A percentile compares a stretch with the other conserved stretches of the same genome.
These are phyloP conservation scores for Cladobotryum protrusum DNA, from an alignment of 2,329 filamentous ascomycete genomes.

Conservation along the genomic window DNA sequence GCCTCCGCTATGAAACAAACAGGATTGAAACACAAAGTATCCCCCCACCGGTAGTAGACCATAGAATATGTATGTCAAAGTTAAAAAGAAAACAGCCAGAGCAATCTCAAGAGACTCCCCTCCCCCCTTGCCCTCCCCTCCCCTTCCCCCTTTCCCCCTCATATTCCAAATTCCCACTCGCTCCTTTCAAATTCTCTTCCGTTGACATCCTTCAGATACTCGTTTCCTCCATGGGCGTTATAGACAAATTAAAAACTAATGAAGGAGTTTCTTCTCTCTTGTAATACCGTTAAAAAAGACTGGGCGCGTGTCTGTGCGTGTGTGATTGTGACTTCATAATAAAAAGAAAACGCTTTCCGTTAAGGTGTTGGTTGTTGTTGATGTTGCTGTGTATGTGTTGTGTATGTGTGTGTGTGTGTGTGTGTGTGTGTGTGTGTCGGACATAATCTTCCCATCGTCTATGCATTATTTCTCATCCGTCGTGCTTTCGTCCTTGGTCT, in stretches of 20 bases:
- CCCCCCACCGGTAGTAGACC: neutral
- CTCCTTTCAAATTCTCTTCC: neutral
- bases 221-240: too few relatives aligned
- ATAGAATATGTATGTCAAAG: neutral
- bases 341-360: too few relatives aligned
- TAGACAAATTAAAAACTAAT: neutral
- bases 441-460: neutral
- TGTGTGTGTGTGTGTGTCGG: neutral
- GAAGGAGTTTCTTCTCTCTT: neutral
- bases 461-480: constrained; percentile 1
- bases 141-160: neutral
- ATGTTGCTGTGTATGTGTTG: neutral
- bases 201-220: neutral
- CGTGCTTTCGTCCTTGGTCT: constrained; percentile 3
- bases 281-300: neutral
- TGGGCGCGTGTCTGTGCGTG: neutral
- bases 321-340: neutral
- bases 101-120: too few relatives aligned
- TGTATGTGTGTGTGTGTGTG: neutral
- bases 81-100: neutral
- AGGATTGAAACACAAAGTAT: constrained; percentile 8
- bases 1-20: constrained; percentile 27
- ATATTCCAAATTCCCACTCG: neutral
- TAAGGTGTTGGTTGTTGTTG: neutral
- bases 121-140: neutral